Evolutionary conservation across 805 yeast genomes (phyloP).

Genomic region (Hanseniaspora opuntiae): DNA sequence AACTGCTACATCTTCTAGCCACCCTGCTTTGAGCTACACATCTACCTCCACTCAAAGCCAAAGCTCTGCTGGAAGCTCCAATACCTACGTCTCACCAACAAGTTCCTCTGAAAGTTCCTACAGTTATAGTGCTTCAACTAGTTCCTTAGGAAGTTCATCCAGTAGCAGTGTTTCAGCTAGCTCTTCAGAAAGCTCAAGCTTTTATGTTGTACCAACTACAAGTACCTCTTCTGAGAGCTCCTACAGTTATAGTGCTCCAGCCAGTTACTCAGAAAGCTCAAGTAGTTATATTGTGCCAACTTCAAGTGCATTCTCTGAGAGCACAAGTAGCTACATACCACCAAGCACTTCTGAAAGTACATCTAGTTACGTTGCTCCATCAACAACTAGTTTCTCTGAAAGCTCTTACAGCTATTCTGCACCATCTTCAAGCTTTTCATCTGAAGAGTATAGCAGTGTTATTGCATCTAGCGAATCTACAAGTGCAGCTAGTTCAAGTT

Average conservation of each 20-base stretch:
- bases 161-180: slow-evolving; percentile 12
- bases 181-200: slow-evolving; percentile 1
- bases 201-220: not conserved
- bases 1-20: no score
- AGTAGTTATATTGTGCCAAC: not conserved
- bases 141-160: slow-evolving; percentile 14
- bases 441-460: not conserved
- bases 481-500: slow-evolving; percentile 10
- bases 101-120: slow-evolving; percentile 12
- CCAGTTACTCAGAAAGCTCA: slow-evolving; percentile 18
- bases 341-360: slow-evolving; percentile 7
- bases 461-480: slow-evolving; percentile 10
- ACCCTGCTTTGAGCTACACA: no score
- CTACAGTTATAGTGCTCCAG: slow-evolving; percentile 13
- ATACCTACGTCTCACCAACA: slow-evolving; percentile 14
- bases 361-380: slow-evolving; percentile 14
- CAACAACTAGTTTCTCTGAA: slow-evolving; percentile 10
- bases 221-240: slow-evolving; percentile 15
- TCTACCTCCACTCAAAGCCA: no score
- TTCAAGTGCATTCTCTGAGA: not conserved
- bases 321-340: not conserved
- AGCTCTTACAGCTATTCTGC: slow-evolving; percentile 18
- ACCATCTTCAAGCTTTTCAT: slow-evolving; percentile 17
- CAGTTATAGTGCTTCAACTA: slow-evolving; percentile 19
- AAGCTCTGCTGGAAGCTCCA: slow-evolving; percentile 5